Evolutionary conservation across 2,329 filamentous ascomycete species (phyloP), one percentile per base, ranked within the genome.

Genomic region (Arthrobotrys entomopaga): DNA sequence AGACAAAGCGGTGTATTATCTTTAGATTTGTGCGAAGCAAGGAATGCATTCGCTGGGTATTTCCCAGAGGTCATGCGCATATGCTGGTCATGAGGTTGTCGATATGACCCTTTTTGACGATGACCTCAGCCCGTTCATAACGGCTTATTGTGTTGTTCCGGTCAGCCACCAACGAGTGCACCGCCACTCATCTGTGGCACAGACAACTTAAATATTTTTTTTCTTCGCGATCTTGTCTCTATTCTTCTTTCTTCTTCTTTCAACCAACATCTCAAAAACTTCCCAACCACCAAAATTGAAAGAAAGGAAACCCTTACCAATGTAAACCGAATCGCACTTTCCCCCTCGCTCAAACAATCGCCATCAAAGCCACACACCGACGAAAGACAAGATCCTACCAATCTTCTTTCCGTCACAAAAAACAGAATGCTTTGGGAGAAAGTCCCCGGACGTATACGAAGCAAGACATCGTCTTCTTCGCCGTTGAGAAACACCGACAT

Each of bases 401-500:
- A 78, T 78, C 77, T 76, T 79, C 79, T 80, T 81, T 79, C 77
- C 53, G 40, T 53, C 26, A 46, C 10, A 19, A 34, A 8, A 34
- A 79, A 82, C 60, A 81, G 78, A 77, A 79, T 81, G 93, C 93
- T 97, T 97, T 95, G 93, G 94, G 94, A 97, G 94, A 98, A 98
- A 98, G 94, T 98, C 94, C 94, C 94, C 94, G 94, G 94, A 97
- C 93, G 63, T 67, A 63, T 48, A 84, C 86, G 86, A 84, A 57
- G 46, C 8, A 13, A 53, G 16, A 13, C 82, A 81, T 79, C 73
- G 81, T 46, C 20, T 80, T 79, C 77, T 79, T 84, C 82, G 84
- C 82, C 87, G 93, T 92, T 92, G 92, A 96, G 96, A 97, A 91
- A 92, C 93, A 92, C 92, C 93, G 93, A 93, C 94, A 96, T 93